These are phyloP conservation scores for Aureobasidium sp. DNA, from an alignment of 2,329 filamentous ascomycete species.

Conservation along the genomic window DNA sequence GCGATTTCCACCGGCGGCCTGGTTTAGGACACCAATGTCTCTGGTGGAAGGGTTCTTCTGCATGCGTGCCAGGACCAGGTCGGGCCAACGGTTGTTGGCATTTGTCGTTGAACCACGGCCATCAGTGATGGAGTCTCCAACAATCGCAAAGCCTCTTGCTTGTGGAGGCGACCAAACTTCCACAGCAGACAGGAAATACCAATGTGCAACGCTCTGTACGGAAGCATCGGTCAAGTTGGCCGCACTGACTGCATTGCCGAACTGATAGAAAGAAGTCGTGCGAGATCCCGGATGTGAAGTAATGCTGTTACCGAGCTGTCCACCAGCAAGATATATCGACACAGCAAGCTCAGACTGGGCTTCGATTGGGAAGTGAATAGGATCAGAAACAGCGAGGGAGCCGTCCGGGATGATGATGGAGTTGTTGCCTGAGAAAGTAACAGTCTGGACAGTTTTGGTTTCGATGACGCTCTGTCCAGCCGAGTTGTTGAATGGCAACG, in stretches of 20 bases:
- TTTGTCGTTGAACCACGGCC: slow-evolving; percentile 67
- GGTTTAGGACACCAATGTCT: slow-evolving; percentile 66
- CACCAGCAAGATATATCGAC: slow-evolving; percentile 62
- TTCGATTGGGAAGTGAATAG: slow-evolving; percentile 60
- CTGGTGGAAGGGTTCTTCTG: slow-evolving; percentile 50
- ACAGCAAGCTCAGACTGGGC: slow-evolving; percentile 62
- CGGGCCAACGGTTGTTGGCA: slow-evolving; percentile 68
- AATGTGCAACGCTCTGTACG: slow-evolving; percentile 39
- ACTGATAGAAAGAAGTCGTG: slow-evolving; percentile 66
- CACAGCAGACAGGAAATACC: slow-evolving; percentile 67
- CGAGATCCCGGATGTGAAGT: slow-evolving; percentile 72
- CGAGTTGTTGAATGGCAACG: slow-evolving; percentile 59
- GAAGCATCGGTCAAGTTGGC: slow-evolving; percentile 49
- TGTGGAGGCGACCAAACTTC: slow-evolving; percentile 58
- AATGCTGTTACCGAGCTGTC: slow-evolving; percentile 63
- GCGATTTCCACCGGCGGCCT: slow-evolving; percentile 75
- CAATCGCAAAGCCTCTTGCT: slow-evolving; percentile 55
- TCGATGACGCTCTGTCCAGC: slow-evolving; percentile 62
- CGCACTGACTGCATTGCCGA: slow-evolving; percentile 62
- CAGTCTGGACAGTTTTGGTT: slow-evolving; percentile 53
- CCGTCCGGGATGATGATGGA: slow-evolving; percentile 61
- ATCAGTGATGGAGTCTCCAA: slow-evolving; percentile 74
- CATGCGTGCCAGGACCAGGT: slow-evolving; percentile 60
- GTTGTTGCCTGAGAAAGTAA: slow-evolving; percentile 65
- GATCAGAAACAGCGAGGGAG: slow-evolving; percentile 67